Evolutionary conservation across 495 filamentous ascomycete species (phyloP), one percentile per base, ranked within the genome.

Genomic region (Stereocaulon alpinum): DNA sequence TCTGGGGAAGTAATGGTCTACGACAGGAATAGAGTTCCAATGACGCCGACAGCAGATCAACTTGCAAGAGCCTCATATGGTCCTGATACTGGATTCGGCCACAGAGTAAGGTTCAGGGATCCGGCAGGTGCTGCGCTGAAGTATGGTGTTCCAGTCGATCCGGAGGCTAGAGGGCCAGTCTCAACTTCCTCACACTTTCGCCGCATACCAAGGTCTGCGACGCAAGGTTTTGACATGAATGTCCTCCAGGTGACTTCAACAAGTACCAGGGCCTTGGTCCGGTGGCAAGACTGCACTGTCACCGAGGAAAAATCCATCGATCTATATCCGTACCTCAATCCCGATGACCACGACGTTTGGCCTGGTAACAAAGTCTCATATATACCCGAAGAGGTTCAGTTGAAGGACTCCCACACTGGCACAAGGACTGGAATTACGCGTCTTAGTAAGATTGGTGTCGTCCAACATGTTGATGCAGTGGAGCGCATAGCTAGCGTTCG

Each of bases 251-350:
- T 85, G 24, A 68, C 73, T 40, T 67, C 68, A 32, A 75, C 75
- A 4, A 70, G 70, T 18, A 77, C 78, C 17, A 66, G 66, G 11
- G 75, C 80, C 10, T 74, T 69, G 14, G 76, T 86, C 17, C 72
- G 74, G 44, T 86, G 83, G 83, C 83, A 86, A 59, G 80, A 86
- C 62, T 68, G 74, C 24, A 76, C 71, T 27, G 72, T 76, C 30
- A 77, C 78, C 0, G 67, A 71, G 24, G 71, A 82, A 44, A 54
- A 61, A 29, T 67, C 73, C 17, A 71, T 64, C 15, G 61, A 67
- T 29, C 59, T 86, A 0, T 67, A 77, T 27, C 74, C 72, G 15
- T 77, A 82, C 56, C 56, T 67, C 2, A 72, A 75, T 49, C 63
- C 78, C 14, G 77, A 80, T 43, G 78, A 82, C 37, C 71, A 81